Percentiles rank a stretch among this genome's conserved stretches.
These are phyloP conservation scores for Xerocomus spinulosus DNA, from an alignment of 768 basidiomycete species.

Conservation along the genomic window DNA sequence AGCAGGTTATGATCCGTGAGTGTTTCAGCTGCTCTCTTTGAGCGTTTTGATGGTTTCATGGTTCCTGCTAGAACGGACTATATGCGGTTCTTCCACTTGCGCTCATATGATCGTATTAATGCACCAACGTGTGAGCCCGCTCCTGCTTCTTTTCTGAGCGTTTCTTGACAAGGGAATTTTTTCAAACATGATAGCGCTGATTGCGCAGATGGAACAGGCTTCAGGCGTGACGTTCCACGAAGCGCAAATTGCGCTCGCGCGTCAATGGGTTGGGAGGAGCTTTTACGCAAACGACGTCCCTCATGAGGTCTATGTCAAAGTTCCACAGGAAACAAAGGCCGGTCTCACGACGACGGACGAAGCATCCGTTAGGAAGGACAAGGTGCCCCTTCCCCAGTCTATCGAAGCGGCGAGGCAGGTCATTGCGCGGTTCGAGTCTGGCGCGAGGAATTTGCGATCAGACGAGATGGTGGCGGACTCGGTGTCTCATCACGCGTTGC, in stretches of 20 bases:
- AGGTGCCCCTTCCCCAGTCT: conserved; percentile 61
- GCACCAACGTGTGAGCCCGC: conserved; percentile 52
- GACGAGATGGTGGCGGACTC: conserved; percentile 68
- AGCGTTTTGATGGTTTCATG: background rate
- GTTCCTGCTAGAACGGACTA: conserved; percentile 57
- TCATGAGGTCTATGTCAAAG: conserved; percentile 53
- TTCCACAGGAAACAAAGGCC: conserved; percentile 48
- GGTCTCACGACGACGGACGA: conserved; percentile 52
- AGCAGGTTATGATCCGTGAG: conserved; percentile 77
- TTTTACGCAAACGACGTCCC: conserved; percentile 33
- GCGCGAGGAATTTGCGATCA: conserved; percentile 48
- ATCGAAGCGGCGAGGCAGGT: conserved; percentile 65
- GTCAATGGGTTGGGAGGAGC: conserved; percentile 63
- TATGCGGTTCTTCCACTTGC: conserved; percentile 89
- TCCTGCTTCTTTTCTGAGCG: background rate
- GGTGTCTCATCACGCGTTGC: conserved; percentile 76
- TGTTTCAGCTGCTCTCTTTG: conserved; percentile 1
- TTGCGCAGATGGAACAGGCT: conserved; percentile 64
- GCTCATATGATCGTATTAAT: conserved; percentile 88
- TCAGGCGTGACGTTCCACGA: conserved; percentile 79
- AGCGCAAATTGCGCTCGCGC: conserved; percentile 81
- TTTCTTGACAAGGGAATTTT: conserved; percentile 22
- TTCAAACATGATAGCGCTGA: conserved; percentile 39
- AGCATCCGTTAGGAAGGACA: conserved; percentile 49
- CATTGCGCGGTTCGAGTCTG: conserved; percentile 67